Conservation (phyloP, 2,329 filamentous ascomycete species). For the Verticillium isaacii region DNA sequence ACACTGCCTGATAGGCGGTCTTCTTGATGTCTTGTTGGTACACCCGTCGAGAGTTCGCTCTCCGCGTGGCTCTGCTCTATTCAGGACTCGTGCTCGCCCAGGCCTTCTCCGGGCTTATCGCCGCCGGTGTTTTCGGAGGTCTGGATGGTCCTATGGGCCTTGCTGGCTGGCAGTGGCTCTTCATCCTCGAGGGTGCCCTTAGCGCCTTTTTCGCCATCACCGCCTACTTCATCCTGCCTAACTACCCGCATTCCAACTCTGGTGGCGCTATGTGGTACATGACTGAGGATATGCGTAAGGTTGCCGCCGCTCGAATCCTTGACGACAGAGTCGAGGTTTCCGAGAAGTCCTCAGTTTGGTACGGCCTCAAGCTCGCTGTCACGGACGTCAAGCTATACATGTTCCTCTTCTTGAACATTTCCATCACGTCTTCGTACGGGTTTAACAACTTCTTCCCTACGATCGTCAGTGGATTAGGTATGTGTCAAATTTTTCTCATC, state of each 20-base stretch:
- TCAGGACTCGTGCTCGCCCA: constrained; percentile 42
- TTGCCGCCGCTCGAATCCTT: constrained; percentile 47
- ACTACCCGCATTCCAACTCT: constrained; percentile 54
- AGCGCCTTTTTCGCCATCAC: constrained; percentile 30
- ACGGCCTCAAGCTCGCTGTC: constrained; percentile 42
- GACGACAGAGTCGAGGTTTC: constrained; percentile 25
- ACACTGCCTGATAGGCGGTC: constrained; percentile 21
- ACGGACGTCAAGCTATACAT: constrained; percentile 46
- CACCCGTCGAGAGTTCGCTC: constrained; percentile 34
- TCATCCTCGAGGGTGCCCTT: constrained; percentile 32
- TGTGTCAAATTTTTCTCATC: too few species aligned
- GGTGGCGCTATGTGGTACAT: constrained; percentile 47
- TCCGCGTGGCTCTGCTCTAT: constrained; percentile 42
- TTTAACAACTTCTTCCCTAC: constrained; percentile 65
- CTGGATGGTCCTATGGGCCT: constrained; percentile 21
- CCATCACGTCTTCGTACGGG: constrained; percentile 45
- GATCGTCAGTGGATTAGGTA: constrained; percentile 35
- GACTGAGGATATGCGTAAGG: constrained; percentile 51
- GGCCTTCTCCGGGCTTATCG: constrained; percentile 45
- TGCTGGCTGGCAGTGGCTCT: constrained; percentile 23
- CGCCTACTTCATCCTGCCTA: constrained; percentile 36
- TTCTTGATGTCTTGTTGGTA: constrained; percentile 44
- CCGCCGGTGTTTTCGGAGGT: constrained; percentile 40
- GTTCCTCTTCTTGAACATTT: constrained; percentile 49
- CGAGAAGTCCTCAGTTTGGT: constrained; percentile 28